A percentile compares a stretch with the other conserved stretches of the same genome.
These are phyloP conservation scores for Tricholoma sp. DNA, from an alignment of 768 basidiomycete genomes.

Conservation along the genomic window DNA sequence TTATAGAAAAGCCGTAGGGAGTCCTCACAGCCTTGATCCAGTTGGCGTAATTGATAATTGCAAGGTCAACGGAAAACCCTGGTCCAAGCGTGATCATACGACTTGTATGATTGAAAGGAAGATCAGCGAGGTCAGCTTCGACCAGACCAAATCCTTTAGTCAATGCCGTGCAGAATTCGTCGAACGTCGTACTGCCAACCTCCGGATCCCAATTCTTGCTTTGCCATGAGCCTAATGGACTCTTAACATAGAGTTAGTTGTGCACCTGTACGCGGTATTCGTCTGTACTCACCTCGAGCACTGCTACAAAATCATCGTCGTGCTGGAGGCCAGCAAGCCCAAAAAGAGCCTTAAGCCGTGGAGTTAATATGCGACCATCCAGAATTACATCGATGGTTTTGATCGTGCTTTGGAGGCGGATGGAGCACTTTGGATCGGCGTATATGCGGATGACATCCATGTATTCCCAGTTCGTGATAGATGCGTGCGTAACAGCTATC, in stretches of 20 bases:
- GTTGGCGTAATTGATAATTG: conserved; percentile 66
- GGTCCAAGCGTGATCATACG: conserved; percentile 43
- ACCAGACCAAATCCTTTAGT: conserved; percentile 36
- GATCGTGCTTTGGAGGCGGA: conserved; percentile 53
- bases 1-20: not conserved
- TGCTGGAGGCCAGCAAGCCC: conserved; percentile 64
- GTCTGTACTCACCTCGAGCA: conserved; percentile 49
- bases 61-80: conserved; percentile 48
- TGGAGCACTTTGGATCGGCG: conserved; percentile 59
- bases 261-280: conserved; percentile 8
- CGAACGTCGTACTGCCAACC: conserved; percentile 57
- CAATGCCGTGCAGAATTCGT: conserved; percentile 62
- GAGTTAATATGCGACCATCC: conserved; percentile 37
- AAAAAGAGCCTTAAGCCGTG: conserved; percentile 66
- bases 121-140: conserved; percentile 22
- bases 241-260: conserved; percentile 24
- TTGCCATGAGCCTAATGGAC: conserved; percentile 74
- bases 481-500: conserved; percentile 80
- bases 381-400: conserved; percentile 60
- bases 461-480: conserved; percentile 82
- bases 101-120: conserved; percentile 45
- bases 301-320: conserved; percentile 73
- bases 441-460: conserved; percentile 74
- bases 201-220: conserved; percentile 81
- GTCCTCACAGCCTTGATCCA: conserved; percentile 68